Evolutionary conservation across 805 yeast species (phyloP), one percentile per base, ranked within the genome.

Genomic region (Candida sakaeoensis): DNA sequence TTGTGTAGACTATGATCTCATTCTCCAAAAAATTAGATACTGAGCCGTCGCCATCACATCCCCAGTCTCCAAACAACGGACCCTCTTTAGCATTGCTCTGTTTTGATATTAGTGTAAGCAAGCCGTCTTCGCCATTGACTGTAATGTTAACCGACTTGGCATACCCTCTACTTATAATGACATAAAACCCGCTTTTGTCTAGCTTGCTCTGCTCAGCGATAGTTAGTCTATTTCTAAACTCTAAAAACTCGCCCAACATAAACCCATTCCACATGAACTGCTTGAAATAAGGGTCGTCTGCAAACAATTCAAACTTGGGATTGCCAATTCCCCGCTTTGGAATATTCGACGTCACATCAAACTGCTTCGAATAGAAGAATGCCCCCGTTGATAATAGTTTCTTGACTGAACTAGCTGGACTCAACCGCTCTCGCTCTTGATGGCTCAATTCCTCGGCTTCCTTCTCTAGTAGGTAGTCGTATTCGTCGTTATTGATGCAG

Each of bases 401-500:
- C 32, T 64, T 55, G 4, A 75, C 71, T 4, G 78, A 69, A 33
- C 62, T 60, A 4, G 74, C 68, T 2, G 79, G 79, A 34, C 61
- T 57, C 13, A 52, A 52, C 16, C 43, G 46, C 23, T 44, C 47
- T 4, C 53, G 34, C 1, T 30, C 43, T 57, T 65, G 39, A 57
- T 61, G 42, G 63, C 62, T 46, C 61, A 25, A 32, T n/a, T 45
- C 46, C 23, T 50, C 49, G 12, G 41, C 41, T 15, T 49, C 51
- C 9, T 38, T 23, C 14, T 38, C 38, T 13, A 40, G 23, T 13
- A 42, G 17, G 15, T 37, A 47, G 53, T 83, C 91, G 52, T 59
- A 79, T 25, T 65, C 69, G 34, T 75, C 79, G 34, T 72, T 74
- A 43, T 75, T 77, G 31, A 85, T 63, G 50, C 90, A 82, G 43